Evolutionary conservation across 768 basidiomycete species (phyloP).

Genomic region (Mrakia hoshinonis): DNA sequence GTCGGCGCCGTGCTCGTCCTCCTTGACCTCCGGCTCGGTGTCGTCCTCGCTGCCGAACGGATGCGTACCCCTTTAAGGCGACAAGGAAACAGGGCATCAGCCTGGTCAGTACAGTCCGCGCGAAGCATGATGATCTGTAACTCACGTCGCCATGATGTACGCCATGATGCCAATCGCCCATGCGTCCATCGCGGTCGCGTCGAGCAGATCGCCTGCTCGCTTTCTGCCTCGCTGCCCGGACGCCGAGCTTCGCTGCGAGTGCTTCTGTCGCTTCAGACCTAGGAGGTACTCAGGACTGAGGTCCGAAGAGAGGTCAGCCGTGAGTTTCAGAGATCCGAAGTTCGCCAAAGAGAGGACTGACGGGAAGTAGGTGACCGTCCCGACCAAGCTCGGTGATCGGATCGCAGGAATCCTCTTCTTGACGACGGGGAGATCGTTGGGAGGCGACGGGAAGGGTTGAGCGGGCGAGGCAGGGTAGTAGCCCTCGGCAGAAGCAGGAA

Average conservation of each 20-base stretch:
- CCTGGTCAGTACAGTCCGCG: background rate
- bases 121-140: background rate
- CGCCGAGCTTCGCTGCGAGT: background rate
- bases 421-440: background rate
- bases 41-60: slow-evolving; percentile 26
- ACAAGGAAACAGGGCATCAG: background rate
- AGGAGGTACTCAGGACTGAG: slow-evolving; percentile 16
- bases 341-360: background rate
- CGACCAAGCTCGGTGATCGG: slow-evolving; percentile 17
- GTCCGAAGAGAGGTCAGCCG: too few relatives aligned
- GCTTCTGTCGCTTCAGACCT: background rate
- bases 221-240: background rate
- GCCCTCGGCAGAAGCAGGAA: background rate
- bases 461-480: background rate
- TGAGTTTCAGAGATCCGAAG: too few relatives aligned
- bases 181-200: slow-evolving; percentile 15
- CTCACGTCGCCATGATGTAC: slow-evolving; percentile 20
- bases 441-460: background rate
- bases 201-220: background rate
- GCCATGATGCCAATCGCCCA: slow-evolving; percentile 22
- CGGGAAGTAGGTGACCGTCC: slow-evolving; percentile 19
- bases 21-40: background rate
- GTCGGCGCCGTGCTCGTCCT: background rate
- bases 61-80: slow-evolving; percentile 6
- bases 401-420: background rate